A percentile compares a stretch with the other conserved stretches of the same genome.
Conservation (phyloP, 768 basidiomycete species). For the Amanita pallidorosea region DNA sequence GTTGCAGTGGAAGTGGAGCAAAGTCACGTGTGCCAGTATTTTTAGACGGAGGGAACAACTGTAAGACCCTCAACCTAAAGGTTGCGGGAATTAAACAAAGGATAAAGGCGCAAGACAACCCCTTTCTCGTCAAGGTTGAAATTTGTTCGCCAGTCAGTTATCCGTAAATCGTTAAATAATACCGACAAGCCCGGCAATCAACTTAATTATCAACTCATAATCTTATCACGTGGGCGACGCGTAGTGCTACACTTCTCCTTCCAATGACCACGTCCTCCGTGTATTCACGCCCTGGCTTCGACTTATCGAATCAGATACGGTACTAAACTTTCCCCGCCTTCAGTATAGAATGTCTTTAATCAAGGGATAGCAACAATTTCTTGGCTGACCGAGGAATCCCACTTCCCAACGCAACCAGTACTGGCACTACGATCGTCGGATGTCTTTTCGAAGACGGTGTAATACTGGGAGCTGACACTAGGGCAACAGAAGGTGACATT, state of each 20-base stretch:
- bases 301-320: slow-evolving; percentile 72
- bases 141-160: too few relatives aligned
- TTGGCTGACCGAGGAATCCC: slow-evolving; percentile 59
- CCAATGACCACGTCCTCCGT: slow-evolving; percentile 37
- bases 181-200: too few relatives aligned
- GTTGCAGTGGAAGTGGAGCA: too few relatives aligned
- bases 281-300: slow-evolving; percentile 51
- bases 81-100: too few relatives aligned
- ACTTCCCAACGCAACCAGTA: slow-evolving; percentile 79
- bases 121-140: too few relatives aligned
- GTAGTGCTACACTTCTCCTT: too few relatives aligned
- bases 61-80: too few relatives aligned
- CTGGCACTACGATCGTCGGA: slow-evolving; percentile 97
- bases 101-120: too few relatives aligned
- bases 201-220: too few relatives aligned
- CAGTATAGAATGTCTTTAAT: not conserved
- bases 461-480: slow-evolving; percentile 91
- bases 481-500: slow-evolving; percentile 89
- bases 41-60: too few relatives aligned
- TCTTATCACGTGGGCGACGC: not conserved
- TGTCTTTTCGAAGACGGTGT: slow-evolving; percentile 90
- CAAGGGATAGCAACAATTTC: slow-evolving; percentile 52
- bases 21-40: too few relatives aligned
- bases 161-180: too few relatives aligned
- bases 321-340: slow-evolving; percentile 13